These are phyloP conservation scores for Nicotiana attenuata DNA, from an alignment of 257 asterid species.

Conservation along the genomic window DNA sequence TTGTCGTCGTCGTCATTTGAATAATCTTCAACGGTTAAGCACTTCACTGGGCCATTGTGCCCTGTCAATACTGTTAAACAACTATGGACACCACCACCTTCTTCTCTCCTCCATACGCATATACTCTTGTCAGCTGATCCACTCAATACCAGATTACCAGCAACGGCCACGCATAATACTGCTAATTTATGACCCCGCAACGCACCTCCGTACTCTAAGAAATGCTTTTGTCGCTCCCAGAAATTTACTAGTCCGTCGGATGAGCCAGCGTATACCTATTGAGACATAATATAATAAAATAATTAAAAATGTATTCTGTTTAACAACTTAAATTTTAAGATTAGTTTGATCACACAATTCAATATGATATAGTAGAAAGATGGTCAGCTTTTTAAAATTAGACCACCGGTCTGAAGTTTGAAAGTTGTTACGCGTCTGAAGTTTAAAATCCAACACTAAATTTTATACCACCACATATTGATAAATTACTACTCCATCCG, in stretches of 20 bases:
- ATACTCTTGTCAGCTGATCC: constrained; percentile 86
- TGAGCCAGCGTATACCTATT: constrained; percentile 58
- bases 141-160: constrained; percentile 61
- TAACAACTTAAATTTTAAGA: neutral
- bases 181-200: constrained; percentile 88
- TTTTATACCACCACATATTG: too few species aligned
- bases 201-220: constrained; percentile 65
- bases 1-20: neutral
- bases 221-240: constrained; percentile 63
- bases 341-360: too few species aligned
- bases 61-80: constrained; percentile 68
- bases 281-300: neutral
- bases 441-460: too few species aligned
- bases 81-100: constrained; percentile 55
- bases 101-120: constrained; percentile 87
- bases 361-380: too few species aligned
- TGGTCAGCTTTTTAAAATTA: too few species aligned
- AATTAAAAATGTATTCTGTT: neutral
- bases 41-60: constrained; percentile 84
- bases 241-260: constrained; percentile 87
- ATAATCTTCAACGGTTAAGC: constrained; percentile 60
- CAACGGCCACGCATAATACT: constrained; percentile 66
- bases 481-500: too few species aligned
- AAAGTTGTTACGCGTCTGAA: too few species aligned
- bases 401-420: too few species aligned